Base-by-base conservation (phyloP, 2,329 filamentous ascomycete genomes). In the Fusarium xyrophilum region DNA sequence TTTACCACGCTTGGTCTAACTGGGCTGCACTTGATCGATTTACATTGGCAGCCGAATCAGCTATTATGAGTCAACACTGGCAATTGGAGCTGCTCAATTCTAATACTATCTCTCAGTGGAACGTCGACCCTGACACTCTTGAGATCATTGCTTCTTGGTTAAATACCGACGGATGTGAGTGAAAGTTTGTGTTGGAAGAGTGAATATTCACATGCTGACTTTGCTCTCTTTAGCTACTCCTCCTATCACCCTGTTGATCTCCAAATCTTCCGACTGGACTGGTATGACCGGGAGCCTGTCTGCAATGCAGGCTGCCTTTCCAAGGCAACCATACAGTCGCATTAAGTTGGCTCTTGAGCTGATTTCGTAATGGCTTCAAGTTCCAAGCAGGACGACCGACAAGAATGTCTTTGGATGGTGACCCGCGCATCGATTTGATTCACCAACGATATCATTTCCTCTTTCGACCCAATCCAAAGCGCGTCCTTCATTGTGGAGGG, bases 361-460 rank as follows among this genome's bases (percentile, higher is more conserved):
- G 27, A 36, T 36, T 14, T n/a, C 2, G 19, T 27, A 19, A 12
- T 27, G 47, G 13, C 23, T 36, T 5, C 7, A 6, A 15, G 9
- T n/a, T n/a, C 13, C 6, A 13, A 15, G 15, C 8, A 14, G 28
- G 27, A 12, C 10, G 14, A 3, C 14, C 9, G 9, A 30, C 7
- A 13, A 4, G 25, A 17, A 2, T 19, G 6, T 9, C 5, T 6
- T 21, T 30, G 13, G 9, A 17, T 21, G 21, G 15, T 21, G 13
- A 4, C 7, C 11, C 2, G 3, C n/a, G 15, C 5, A 3, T 32
- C 7, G 0, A 23, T 9, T 6, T 4, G 7, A 10, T 4, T 5
- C 6, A 5, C 5, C 10, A 32, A 33, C 9, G 12, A 19, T 13
- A 8, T 15, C 6, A 12, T 19, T 3, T 11, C 7, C 13, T n/a